Percentiles rank a stretch among this genome's conserved stretches.
Conservation (phyloP, 1,284 basidiomycete species). For the Cutaneotrichosporon arboriforme region DNA sequence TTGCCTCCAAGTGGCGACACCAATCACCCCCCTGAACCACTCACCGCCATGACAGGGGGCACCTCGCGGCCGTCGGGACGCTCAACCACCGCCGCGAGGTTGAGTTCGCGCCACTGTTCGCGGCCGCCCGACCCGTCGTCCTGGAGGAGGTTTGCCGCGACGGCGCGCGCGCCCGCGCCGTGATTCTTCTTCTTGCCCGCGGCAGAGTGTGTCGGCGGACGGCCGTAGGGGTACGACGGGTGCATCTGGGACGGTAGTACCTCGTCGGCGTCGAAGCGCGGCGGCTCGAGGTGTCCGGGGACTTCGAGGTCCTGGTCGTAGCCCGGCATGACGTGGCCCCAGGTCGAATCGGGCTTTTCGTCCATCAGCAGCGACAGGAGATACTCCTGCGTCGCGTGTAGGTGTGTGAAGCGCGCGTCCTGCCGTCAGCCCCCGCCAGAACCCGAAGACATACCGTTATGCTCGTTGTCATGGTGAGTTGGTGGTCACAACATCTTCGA, state of each 20-base stretch:
- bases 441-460: slow-evolving; percentile 22
- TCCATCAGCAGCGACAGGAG: slow-evolving; percentile 36
- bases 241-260: slow-evolving; percentile 38
- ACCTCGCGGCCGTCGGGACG: slow-evolving; percentile 33
- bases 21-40: slow-evolving; percentile 15
- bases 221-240: slow-evolving; percentile 40
- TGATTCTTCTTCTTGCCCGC: slow-evolving; percentile 1
- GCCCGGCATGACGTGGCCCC: slow-evolving; percentile 39
- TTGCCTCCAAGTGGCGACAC: too few species aligned
- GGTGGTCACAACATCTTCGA: neutral
- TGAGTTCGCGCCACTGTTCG: slow-evolving; percentile 34
- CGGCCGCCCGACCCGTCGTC: slow-evolving; percentile 20
- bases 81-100: slow-evolving; percentile 30
- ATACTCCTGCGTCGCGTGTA: slow-evolving; percentile 35
- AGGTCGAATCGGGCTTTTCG: slow-evolving; percentile 35
- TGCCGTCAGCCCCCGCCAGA: slow-evolving; percentile 14
- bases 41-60: slow-evolving; percentile 46
- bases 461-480: slow-evolving; percentile 26
- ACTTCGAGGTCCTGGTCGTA: slow-evolving; percentile 36
- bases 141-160: slow-evolving; percentile 20
- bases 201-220: slow-evolving; percentile 13
- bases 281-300: slow-evolving; percentile 28
- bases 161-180: slow-evolving; percentile 7
- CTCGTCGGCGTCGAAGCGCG: slow-evolving; percentile 39
- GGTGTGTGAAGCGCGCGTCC: slow-evolving; percentile 43